These are phyloP conservation scores for Ballota nigra DNA, from an alignment of 257 asterid species.

Conservation along the genomic window DNA sequence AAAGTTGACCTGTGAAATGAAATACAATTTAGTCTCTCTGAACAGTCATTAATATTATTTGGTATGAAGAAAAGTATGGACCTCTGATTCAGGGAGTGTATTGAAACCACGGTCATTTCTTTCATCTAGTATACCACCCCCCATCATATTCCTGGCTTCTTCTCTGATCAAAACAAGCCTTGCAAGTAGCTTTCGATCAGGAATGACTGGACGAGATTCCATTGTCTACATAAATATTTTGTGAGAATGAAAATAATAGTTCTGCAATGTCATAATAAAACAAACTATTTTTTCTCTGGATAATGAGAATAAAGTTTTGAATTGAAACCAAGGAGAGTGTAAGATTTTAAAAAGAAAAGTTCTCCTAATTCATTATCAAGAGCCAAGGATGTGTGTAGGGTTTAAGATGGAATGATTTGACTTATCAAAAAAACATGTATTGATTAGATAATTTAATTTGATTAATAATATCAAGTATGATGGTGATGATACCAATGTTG, in stretches of 20 bases:
- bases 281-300: not conserved
- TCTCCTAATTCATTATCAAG: not conserved
- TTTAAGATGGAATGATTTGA: not conserved
- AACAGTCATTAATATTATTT: slow-evolving; percentile 16
- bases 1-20: slow-evolving; percentile 71
- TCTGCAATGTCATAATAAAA: not conserved
- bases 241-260: not conserved
- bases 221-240: slow-evolving; percentile 49
- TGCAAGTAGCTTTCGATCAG: slow-evolving; percentile 91
- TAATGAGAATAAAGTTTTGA: not conserved
- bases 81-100: slow-evolving; percentile 95
- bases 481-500: not conserved
- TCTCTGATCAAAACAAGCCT: slow-evolving; percentile 95
- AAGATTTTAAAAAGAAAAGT: not conserved
- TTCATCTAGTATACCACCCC: slow-evolving; percentile 94
- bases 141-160: slow-evolving; percentile 98
- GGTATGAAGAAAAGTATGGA: slow-evolving; percentile 26
- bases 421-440: not conserved
- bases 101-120: slow-evolving; percentile 90
- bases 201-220: slow-evolving; percentile 83
- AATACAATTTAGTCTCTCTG: slow-evolving; percentile 6
- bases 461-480: not conserved
- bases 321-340: not conserved
- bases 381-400: slow-evolving; percentile 4
- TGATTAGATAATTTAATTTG: not conserved